Conservation (phyloP, 2,329 filamentous ascomycete genomes). For the Clonostachys chloroleuca region DNA sequence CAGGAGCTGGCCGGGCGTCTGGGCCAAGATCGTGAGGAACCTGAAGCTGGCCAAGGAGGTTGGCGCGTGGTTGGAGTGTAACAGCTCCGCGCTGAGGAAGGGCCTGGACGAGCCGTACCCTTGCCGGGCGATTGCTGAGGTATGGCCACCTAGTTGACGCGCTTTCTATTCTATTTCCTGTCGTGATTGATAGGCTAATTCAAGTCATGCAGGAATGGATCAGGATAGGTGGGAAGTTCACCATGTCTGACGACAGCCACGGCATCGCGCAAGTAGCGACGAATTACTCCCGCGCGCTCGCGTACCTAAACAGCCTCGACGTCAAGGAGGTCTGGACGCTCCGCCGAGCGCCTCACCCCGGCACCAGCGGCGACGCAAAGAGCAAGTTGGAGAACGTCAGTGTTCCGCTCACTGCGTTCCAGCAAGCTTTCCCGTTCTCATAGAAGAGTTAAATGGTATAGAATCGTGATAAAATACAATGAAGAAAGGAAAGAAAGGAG, state of each 20-base stretch:
- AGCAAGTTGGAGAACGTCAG: conserved; percentile 34
- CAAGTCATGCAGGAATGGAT: conserved; percentile 59
- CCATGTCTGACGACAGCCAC: conserved; percentile 93
- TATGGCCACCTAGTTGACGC: conserved; percentile 26
- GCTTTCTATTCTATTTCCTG: neutral
- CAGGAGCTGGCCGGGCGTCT: conserved; percentile 57
- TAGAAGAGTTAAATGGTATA: no score
- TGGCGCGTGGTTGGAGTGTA: conserved; percentile 83
- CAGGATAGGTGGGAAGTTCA: conserved; percentile 72
- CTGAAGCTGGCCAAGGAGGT: conserved; percentile 66
- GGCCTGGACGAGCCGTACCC: conserved; percentile 91
- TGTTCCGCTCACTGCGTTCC: conserved; percentile 35
- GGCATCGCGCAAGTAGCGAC: conserved; percentile 82
- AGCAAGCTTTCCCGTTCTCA: conserved; percentile 14
- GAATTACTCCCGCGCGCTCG: conserved; percentile 69
- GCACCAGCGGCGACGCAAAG: conserved; percentile 18
- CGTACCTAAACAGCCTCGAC: conserved; percentile 64
- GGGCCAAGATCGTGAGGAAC: conserved; percentile 72
- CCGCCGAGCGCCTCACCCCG: conserved; percentile 25
- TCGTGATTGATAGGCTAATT: neutral
- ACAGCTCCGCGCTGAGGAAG: conserved; percentile 83
- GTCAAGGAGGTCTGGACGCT: conserved; percentile 60
- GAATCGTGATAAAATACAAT: no score
- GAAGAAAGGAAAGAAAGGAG: no score
- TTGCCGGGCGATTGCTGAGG: conserved; percentile 70